Percentiles rank a stretch among this genome's conserved stretches.
Conservation (phyloP, 176 grass and related monocot species). For the Saccharum officinarum region DNA sequence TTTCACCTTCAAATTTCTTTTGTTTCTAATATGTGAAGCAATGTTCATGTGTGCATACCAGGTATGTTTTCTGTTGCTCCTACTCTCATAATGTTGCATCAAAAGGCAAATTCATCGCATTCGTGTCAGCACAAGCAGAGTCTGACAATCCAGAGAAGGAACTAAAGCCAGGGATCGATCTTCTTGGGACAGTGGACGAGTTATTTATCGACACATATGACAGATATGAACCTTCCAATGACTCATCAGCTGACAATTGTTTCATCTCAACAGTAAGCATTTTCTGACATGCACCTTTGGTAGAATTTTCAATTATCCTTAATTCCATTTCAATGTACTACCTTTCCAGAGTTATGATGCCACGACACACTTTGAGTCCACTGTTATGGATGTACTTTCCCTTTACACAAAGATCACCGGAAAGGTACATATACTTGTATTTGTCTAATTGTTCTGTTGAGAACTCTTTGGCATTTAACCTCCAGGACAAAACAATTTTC, state of each 20-base stretch:
- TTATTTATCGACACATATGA: slow-evolving; percentile 85
- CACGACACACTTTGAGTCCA: slow-evolving; percentile 95
- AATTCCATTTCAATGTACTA: background rate
- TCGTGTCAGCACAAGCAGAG: slow-evolving; percentile 93
- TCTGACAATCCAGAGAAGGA: slow-evolving; percentile 67
- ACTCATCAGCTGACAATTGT: slow-evolving; percentile 73
- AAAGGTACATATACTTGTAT: slow-evolving; percentile 59
- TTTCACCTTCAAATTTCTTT: background rate
- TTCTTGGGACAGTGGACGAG: slow-evolving; percentile 80
- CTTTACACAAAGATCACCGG: slow-evolving; percentile 82
- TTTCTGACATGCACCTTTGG: background rate
- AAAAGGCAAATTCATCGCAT: slow-evolving; percentile 90
- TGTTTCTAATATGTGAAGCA: background rate
- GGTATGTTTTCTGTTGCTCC: slow-evolving; percentile 96
- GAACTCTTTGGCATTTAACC: background rate
- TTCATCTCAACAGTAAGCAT: slow-evolving; percentile 82
- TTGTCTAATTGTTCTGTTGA: background rate
- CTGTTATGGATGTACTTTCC: slow-evolving; percentile 83
- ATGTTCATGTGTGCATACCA: slow-evolving; percentile 26
- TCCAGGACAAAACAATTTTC: background rate
- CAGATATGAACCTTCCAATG: slow-evolving; percentile 75
- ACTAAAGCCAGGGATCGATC: slow-evolving; percentile 79
- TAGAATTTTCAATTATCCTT: background rate
- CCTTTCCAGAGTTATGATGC: slow-evolving; percentile 86
- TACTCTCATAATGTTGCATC: slow-evolving; percentile 92